A percentile compares a stretch with the other conserved stretches of the same genome.
These are phyloP conservation scores for Verticillium nonalfalfae DNA, from an alignment of 2,329 filamentous ascomycete species.

Conservation along the genomic window DNA sequence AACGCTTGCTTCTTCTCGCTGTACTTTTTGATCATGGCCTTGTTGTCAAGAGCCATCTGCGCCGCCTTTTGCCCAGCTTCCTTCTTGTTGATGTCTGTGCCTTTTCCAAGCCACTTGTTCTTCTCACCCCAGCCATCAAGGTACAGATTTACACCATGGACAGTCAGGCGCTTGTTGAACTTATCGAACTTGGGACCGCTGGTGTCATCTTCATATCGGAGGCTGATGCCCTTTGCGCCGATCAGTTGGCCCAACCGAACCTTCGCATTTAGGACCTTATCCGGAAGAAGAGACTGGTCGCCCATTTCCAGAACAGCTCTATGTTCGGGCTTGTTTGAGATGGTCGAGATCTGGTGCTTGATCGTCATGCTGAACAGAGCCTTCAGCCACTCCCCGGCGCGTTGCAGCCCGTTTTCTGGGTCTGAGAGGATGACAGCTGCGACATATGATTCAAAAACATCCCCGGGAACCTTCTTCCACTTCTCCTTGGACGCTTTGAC, in stretches of 20 bases:
- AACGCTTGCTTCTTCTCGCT: slow-evolving; percentile 40
- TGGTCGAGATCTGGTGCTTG: slow-evolving; percentile 38
- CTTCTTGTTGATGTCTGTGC: slow-evolving; percentile 59
- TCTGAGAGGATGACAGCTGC: slow-evolving; percentile 70
- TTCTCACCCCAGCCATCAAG: slow-evolving; percentile 64
- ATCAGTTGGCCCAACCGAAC: slow-evolving; percentile 45
- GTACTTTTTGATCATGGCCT: slow-evolving; percentile 52
- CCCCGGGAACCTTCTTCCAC: slow-evolving; percentile 67
- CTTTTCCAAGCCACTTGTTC: slow-evolving; percentile 54
- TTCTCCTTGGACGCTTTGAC: slow-evolving; percentile 33
- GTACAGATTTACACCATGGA: slow-evolving; percentile 59
- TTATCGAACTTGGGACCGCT: slow-evolving; percentile 38
- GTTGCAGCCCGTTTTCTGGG: slow-evolving; percentile 51
- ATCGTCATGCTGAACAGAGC: slow-evolving; percentile 67
- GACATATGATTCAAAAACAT: slow-evolving; percentile 88
- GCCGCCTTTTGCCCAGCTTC: slow-evolving; percentile 66
- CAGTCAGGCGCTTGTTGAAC: slow-evolving; percentile 45
- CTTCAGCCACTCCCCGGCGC: slow-evolving; percentile 65
- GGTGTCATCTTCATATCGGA: slow-evolving; percentile 56
- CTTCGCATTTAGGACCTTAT: slow-evolving; percentile 32
- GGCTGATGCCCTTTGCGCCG: slow-evolving; percentile 47
- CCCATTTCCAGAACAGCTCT: slow-evolving; percentile 12
- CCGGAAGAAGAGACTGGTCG: slow-evolving; percentile 1
- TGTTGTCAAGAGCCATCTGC: slow-evolving; percentile 55
- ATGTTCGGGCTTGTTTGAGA: slow-evolving; percentile 4